Conservation (phyloP, 371 early-diverging fungal species). For the Mortierella sp. region DNA sequence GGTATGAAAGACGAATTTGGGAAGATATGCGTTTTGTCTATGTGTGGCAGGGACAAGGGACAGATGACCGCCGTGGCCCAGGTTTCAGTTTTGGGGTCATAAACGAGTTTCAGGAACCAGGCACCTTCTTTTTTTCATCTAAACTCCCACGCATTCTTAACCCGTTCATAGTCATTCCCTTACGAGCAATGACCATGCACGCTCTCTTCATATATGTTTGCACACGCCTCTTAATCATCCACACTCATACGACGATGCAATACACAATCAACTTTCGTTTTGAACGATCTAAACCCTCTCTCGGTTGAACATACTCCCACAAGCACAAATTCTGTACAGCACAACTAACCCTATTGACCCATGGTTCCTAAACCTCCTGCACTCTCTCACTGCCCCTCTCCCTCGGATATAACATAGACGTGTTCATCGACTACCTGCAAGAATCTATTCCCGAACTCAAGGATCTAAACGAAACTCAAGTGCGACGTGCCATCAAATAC, state of each 20-base stretch:
- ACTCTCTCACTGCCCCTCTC: background rate
- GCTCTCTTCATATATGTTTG: no score
- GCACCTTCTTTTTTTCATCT: background rate
- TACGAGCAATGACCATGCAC: no score
- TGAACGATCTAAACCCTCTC: no score
- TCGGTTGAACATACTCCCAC: no score
- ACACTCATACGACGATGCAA: no score
- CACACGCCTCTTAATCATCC: no score
- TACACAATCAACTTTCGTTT: no score
- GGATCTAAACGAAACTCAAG: conserved; percentile 28
- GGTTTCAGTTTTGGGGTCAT: background rate
- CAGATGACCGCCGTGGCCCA: background rate
- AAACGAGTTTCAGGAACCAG: conserved; percentile 11
- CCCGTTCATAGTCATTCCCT: background rate
- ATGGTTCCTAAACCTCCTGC: background rate
- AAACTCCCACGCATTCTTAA: background rate
- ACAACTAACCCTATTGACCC: background rate
- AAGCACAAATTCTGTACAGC: no score
- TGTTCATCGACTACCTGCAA: conserved; percentile 27
- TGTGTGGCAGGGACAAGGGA: background rate
- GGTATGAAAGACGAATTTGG: no score
- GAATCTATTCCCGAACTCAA: conserved; percentile 23
- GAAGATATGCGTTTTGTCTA: no score
- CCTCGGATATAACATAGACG: conserved; percentile 14
- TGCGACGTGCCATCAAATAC: conserved; percentile 51